Percentiles rank a stretch among this genome's conserved stretches.
Evolutionary conservation across 2,329 filamentous ascomycete genomes (phyloP).

Genomic region (Stagonosporopsis cucurbitacearum): DNA sequence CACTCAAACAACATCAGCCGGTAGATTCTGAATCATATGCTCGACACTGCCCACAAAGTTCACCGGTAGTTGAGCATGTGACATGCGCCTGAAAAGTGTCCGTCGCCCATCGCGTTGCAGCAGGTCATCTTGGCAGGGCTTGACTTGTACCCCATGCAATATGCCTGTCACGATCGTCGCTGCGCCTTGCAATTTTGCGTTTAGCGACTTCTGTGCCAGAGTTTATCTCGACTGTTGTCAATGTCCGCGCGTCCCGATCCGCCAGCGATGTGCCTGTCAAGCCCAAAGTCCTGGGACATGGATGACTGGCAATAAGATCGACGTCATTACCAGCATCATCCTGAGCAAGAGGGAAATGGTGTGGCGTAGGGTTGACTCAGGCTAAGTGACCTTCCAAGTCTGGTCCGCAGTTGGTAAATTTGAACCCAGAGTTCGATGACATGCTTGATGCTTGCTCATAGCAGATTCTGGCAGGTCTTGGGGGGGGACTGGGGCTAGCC

Average conservation of each 20-base stretch:
- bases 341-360: background rate
- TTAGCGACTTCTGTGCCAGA: background rate
- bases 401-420: background rate
- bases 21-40: background rate
- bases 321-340: background rate
- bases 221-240: background rate
- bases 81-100: background rate
- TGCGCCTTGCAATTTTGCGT: slow-evolving; percentile 10
- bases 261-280: slow-evolving; percentile 24
- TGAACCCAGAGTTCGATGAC: background rate
- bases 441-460: background rate
- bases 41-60: background rate
- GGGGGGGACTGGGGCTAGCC: no score
- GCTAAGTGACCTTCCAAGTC: background rate
- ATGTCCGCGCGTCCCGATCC: slow-evolving; percentile 21
- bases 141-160: slow-evolving; percentile 6
- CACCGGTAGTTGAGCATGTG: slow-evolving; percentile 11
- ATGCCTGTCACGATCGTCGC: slow-evolving; percentile 18
- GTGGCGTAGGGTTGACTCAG: slow-evolving; percentile 12
- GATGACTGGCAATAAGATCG: slow-evolving; percentile 6
- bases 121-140: slow-evolving; percentile 4
- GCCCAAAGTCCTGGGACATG: slow-evolving; percentile 23
- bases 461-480: background rate
- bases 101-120: slow-evolving; percentile 1
- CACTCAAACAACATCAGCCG: background rate